These are phyloP conservation scores for Kodamaea plutei DNA, from an alignment of 1,139 yeast species.

Conservation along the genomic window DNA sequence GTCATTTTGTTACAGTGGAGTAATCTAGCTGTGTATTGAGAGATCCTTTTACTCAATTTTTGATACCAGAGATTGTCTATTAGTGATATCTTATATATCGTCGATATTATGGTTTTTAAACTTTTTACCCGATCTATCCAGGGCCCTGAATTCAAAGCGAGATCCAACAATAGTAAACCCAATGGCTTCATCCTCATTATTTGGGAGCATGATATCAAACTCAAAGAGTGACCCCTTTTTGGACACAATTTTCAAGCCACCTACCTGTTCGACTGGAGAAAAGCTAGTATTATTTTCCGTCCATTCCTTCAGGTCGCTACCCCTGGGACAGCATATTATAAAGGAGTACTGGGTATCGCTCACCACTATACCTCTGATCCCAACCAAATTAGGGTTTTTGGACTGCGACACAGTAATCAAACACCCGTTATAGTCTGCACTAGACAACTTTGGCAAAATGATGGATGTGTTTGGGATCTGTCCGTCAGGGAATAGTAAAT, in stretches of 20 bases:
- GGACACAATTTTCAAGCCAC: conserved; percentile 53
- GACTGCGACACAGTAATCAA: conserved; percentile 56
- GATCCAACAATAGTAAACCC: conserved; percentile 76
- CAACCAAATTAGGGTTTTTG: conserved; percentile 55
- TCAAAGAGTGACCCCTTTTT: conserved; percentile 59
- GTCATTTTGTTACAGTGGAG: too few relatives aligned
- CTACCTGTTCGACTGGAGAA: conserved; percentile 36
- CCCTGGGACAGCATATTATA: conserved; percentile 55
- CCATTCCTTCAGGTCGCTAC: conserved; percentile 32
- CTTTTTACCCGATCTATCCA: conserved; percentile 81
- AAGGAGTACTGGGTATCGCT: conserved; percentile 85
- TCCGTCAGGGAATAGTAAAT: conserved; percentile 40
- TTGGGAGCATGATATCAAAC: conserved; percentile 44
- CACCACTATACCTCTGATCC: conserved; percentile 71
- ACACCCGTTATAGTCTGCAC: conserved; percentile 87
- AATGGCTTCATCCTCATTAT: conserved; percentile 27
- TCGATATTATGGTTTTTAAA: conserved; percentile 76
- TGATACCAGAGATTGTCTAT: too few relatives aligned
- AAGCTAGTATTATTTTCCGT: conserved; percentile 15
- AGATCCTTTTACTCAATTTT: too few relatives aligned
- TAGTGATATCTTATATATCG: conserved; percentile 50
- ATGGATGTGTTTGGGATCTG: conserved; percentile 26
- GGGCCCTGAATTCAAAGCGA: conserved; percentile 68
- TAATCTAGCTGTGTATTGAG: too few relatives aligned
- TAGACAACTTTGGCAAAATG: conserved; percentile 55